phyloP scores from a whole-genome alignment of 2,329 filamentous ascomycete genomes.

The Metarhizium guizhouense region DNA sequence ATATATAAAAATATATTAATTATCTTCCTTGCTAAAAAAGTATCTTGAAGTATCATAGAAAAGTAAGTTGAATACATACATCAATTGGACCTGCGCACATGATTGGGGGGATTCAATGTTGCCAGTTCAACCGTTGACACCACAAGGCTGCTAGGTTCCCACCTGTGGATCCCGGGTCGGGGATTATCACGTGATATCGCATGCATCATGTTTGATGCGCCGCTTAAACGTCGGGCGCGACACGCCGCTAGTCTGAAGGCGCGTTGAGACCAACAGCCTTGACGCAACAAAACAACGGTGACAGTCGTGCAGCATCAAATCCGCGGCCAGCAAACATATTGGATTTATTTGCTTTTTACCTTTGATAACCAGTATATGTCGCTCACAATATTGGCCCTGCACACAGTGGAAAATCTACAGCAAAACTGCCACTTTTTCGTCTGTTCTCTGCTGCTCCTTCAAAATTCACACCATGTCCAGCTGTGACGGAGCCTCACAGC shows the following conservation, averaged over 20 bases:
- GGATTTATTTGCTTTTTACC: not conserved
- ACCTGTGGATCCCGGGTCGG: too few relatives aligned
- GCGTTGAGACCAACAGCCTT: not conserved
- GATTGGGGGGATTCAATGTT: too few relatives aligned
- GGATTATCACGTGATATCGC: not conserved
- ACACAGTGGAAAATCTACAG: not conserved
- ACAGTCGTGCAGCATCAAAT: not conserved
- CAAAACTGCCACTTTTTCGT: not conserved
- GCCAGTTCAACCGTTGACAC: too few relatives aligned
- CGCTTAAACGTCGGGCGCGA: conserved; percentile 12
- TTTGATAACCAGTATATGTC: not conserved
- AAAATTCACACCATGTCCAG: not conserved
- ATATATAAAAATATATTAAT: too few relatives aligned
- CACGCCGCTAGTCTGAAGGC: conserved; percentile 1
- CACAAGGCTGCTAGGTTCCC: too few relatives aligned
- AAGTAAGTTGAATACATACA: too few relatives aligned
- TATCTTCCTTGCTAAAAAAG: too few relatives aligned
- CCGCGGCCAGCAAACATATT: not conserved
- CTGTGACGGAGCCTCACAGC: conserved; percentile 5
- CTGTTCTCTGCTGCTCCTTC: not conserved
- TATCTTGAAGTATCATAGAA: too few relatives aligned
- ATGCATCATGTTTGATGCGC: not conserved
- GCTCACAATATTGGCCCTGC: not conserved
- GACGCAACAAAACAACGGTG: not conserved
- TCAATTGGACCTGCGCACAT: too few relatives aligned